A percentile compares a stretch with the other conserved stretches of the same genome.
These are phyloP conservation scores for Mucor mucedo DNA, from an alignment of 371 early-diverging fungal species.

Conservation along the genomic window DNA sequence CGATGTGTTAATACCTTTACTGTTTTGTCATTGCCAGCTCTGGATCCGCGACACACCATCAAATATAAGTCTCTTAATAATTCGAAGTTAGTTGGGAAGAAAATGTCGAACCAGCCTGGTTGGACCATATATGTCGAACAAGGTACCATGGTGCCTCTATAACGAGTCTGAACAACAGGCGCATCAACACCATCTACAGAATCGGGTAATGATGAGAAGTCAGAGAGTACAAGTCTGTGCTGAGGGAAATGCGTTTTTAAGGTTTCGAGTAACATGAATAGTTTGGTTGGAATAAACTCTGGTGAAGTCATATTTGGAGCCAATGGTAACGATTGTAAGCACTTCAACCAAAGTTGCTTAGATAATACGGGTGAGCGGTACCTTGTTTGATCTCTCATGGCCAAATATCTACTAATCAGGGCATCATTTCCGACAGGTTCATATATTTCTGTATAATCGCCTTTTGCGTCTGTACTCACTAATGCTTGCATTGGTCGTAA, in stretches of 20 bases:
- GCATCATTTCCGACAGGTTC: slow-evolving; percentile 80
- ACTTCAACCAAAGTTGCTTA: slow-evolving; percentile 52
- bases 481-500: slow-evolving; percentile 81
- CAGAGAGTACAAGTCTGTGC: slow-evolving; percentile 88
- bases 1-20: slow-evolving; percentile 76
- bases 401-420: slow-evolving; percentile 66
- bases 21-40: slow-evolving; percentile 46
- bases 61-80: slow-evolving; percentile 79
- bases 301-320: slow-evolving; percentile 82
- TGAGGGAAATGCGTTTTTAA: slow-evolving; percentile 83
- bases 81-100: slow-evolving; percentile 97
- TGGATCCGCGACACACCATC: slow-evolving; percentile 58
- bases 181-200: slow-evolving; percentile 82
- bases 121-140: slow-evolving; percentile 94
- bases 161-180: slow-evolving; percentile 95
- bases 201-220: slow-evolving; percentile 86
- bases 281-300: slow-evolving; percentile 93
- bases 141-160: slow-evolving; percentile 88
- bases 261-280: slow-evolving; percentile 75
- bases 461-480: slow-evolving; percentile 80
- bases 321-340: slow-evolving; percentile 74
- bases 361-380: slow-evolving; percentile 71
- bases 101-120: slow-evolving; percentile 98
- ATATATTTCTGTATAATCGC: slow-evolving; percentile 86
- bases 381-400: slow-evolving; percentile 32